phyloP scores from a whole-genome alignment of 371 early-diverging fungal genomes.

The Neoconidiobolus thromboides region DNA sequence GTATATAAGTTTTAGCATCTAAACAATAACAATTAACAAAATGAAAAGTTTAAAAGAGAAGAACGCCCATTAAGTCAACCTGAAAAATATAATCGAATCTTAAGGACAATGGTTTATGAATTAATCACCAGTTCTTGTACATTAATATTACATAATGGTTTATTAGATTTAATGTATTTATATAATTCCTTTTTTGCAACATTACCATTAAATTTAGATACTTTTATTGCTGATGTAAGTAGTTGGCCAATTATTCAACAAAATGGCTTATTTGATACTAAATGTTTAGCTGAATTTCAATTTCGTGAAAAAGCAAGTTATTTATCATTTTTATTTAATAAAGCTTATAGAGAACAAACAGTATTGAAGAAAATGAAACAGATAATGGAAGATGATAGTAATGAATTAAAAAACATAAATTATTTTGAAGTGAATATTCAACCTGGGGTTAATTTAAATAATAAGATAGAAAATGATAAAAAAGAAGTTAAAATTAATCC shows the following conservation, averaged over 20 bases:
- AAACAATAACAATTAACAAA: background rate
- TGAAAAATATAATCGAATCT: background rate
- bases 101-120: constrained; percentile 14
- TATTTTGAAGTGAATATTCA: constrained; percentile 1
- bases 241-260: constrained; percentile 34
- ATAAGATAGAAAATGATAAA: background rate
- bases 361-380: background rate
- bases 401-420: background rate
- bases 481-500: background rate
- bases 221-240: constrained; percentile 47
- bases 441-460: background rate
- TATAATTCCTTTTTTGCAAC: constrained; percentile 63
- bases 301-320: constrained; percentile 40
- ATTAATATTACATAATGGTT: constrained; percentile 75
- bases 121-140: constrained; percentile 23
- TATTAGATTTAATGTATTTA: constrained; percentile 72
- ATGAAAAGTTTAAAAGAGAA: background rate
- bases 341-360: constrained; percentile 22
- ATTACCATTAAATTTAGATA: constrained; percentile 42
- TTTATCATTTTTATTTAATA: constrained; percentile 60
- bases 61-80: background rate
- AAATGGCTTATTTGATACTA: constrained; percentile 80
- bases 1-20: too few relatives aligned
- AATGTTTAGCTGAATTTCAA: constrained; percentile 50
- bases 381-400: background rate